Base-by-base conservation (phyloP, 805 yeast genomes). In the Candida namnaoensis region DNA sequence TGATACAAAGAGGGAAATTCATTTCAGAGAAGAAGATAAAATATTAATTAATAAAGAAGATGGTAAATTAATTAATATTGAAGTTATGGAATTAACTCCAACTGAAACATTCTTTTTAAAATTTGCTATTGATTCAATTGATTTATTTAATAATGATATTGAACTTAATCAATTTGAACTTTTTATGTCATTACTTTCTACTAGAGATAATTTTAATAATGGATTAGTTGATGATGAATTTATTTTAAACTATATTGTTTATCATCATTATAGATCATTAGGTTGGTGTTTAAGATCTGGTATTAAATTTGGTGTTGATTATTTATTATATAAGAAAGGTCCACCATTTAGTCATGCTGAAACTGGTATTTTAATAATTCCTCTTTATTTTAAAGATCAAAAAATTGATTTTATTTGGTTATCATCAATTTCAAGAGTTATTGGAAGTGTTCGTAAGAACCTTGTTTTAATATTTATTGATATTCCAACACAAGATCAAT, bases 281-380 rank as follows among this genome's bases (percentile, higher is more conserved):
- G 97, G 97, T 0, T 93, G 98, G 97, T 91, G 97, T 66, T 93
- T 82, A 3, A 71, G 95, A 44, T 76, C 90, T 0, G 99, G 98
- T 0, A 75, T 88, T 43, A 93, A 93, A 60, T 93, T 93, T 60
- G 96, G 96, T 2, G 74, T 85, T n/a, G 95, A 90, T 52, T 82
- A 68, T 60, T 63, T 93, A 8, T 66, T 93, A 5, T 93, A 93
- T 59, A 78, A 82, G 41, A 69, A 91, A 44, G 99, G 99, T 0
- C 99, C 98, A 8, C 97, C 97, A 2, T 88, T 90, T 58, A 78
- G 82, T 39, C 99, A 93, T 58, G 97, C 99, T 0, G 95, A 88
- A 56, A 86, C 77, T 58, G 86, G 91, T 7, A 64, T 87, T 4
- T 54, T 74, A 37, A 65, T 84, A 6, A 44, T 77, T 26, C 69